Evolutionary conservation across 176 grass and related monocot genomes (phyloP).

Genomic region (Oryza punctata): DNA sequence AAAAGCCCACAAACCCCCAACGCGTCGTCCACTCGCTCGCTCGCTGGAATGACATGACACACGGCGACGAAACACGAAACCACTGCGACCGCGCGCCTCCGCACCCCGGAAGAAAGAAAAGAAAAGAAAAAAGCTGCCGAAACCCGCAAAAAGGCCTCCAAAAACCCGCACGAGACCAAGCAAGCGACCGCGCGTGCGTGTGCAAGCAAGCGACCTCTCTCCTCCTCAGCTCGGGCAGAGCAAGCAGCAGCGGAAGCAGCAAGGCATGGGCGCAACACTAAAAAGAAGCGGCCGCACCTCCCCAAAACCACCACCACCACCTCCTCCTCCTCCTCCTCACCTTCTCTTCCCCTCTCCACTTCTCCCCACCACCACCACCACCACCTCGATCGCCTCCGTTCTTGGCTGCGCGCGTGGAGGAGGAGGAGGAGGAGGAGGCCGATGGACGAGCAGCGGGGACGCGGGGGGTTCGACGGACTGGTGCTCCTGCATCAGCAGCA

Average conservation of each 20-base stretch:
- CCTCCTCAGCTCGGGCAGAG: background rate
- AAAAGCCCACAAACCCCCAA: background rate
- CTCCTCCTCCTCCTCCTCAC: background rate
- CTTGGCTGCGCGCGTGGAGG: background rate
- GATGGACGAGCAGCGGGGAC: conserved; percentile 48
- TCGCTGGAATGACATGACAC: conserved; percentile 27
- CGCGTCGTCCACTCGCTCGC: no score
- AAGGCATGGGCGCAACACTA: conserved; percentile 59
- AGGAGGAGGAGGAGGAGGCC: no score
- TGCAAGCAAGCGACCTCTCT: background rate
- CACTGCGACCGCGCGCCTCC: background rate
- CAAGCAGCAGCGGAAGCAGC: conserved; percentile 35
- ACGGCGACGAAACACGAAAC: background rate
- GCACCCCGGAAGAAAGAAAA: background rate
- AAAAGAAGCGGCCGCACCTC: conserved; percentile 47
- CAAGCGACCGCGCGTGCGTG: conserved; percentile 17
- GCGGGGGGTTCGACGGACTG: conserved; percentile 25
- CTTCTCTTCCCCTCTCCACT: background rate
- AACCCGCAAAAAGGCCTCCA: background rate
- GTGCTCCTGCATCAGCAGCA: conserved; percentile 36
- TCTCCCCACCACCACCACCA: no score
- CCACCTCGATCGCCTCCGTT: background rate
- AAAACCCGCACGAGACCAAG: conserved; percentile 20
- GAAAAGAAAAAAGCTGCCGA: background rate
- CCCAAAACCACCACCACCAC: conserved; percentile 26